phyloP scores from a whole-genome alignment of 2,329 filamentous ascomycete genomes.

The Cladophialophora carrionii region DNA sequence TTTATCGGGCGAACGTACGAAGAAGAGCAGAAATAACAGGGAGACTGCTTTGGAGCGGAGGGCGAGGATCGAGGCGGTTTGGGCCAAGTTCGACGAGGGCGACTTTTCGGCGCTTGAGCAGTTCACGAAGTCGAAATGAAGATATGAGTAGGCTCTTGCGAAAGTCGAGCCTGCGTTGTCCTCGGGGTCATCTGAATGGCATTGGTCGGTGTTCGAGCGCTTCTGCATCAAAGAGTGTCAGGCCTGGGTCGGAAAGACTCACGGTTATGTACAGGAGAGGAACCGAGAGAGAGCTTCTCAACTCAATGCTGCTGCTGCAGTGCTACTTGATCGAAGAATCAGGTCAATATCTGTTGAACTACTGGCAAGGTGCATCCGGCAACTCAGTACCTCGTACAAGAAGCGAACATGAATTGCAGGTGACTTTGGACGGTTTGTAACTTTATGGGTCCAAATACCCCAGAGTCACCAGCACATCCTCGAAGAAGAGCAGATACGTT shows the following conservation, averaged over 20 bases:
- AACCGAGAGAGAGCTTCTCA: background rate
- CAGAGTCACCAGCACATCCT: background rate
- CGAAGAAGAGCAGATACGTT: background rate
- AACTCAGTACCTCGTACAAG: background rate
- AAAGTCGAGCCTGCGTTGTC: background rate
- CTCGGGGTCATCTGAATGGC: background rate
- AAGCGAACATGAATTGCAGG: background rate
- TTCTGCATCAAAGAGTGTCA: background rate
- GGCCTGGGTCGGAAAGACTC: background rate
- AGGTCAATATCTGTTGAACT: background rate
- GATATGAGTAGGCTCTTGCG: background rate
- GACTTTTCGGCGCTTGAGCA: conserved; percentile 47
- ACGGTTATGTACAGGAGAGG: background rate
- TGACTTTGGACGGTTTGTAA: background rate
- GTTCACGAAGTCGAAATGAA: conserved; percentile 56
- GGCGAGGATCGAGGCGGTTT: conserved; percentile 73
- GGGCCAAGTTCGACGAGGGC: conserved; percentile 71
- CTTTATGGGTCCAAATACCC: background rate
- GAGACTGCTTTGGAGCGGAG: conserved; percentile 70
- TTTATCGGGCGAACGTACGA: conserved; percentile 76
- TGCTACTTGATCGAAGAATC: background rate
- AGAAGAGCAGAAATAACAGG: conserved; percentile 77
- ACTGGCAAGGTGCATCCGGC: no score
- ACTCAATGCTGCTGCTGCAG: background rate
- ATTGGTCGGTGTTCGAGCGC: background rate